Base-by-base conservation (phyloP, 2,329 filamentous ascomycete species). In the Fusarium azukiicola region DNA sequence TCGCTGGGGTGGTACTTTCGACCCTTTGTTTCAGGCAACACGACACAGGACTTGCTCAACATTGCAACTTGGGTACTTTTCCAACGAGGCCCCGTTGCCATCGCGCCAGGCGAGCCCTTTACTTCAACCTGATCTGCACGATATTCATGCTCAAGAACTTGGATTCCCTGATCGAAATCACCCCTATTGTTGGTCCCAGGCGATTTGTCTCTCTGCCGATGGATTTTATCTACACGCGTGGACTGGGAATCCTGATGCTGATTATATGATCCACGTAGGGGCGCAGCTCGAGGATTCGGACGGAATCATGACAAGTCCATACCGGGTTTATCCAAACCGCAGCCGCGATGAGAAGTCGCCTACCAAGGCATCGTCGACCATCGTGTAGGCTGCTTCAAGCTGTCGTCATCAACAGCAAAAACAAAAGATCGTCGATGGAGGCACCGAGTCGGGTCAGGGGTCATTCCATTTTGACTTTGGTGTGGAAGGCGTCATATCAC, bases 41-140 rank as follows among this genome's bases (percentile, higher is more conserved):
- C 1, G 19, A 47, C 38, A 1, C 17, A 10, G 19, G 6, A 23
- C 11, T 36, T n/a, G 4, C 72, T 81, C 5, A 71, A 79, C 40
- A 64, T 79, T 6, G 67, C 44, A n/a, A 78, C 76, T 32, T 32
- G 27, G 27, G 54, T 74, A 72, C 50, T 71, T 81, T 32, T 73
- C 76, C 10, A 80, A 82, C 3, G 73, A 81, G 36, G 69, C 74
- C 0, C 56, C 27, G 49, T 81, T 6, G 69, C 63, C 5, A n/a
- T 7, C 5, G 14, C 61, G 10, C 50, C 49, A 36, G 47, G 2
- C 66, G 66, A 8, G 6, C 23, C 1, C 68, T 78, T 5, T 73
- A 71, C 38, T 71, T 27, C 3, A 61, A 56, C 13, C 68, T 32
- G 1, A 74, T 61, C 9, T 49, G n/a, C 6, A 23, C 11, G 4